Conservation (phyloP, 208 protist genomes). For the Trypanosoma vivax region DNA sequence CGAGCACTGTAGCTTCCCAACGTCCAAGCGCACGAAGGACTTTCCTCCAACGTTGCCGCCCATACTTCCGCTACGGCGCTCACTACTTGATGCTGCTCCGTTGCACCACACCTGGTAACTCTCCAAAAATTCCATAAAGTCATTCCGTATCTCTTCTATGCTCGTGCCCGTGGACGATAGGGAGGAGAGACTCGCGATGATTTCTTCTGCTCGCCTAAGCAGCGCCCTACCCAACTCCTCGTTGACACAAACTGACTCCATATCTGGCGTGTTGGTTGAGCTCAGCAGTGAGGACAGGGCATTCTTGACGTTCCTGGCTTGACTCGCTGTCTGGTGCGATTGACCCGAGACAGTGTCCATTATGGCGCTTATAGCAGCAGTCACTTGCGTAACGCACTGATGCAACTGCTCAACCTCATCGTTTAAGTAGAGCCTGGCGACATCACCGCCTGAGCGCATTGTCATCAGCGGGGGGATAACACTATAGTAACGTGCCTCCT, state of each 20-base stretch:
- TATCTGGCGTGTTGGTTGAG: background rate
- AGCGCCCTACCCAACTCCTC: slow-evolving; percentile 2
- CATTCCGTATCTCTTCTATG: background rate
- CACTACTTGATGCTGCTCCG: background rate
- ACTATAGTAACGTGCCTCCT: slow-evolving; percentile 12
- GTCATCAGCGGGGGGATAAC: slow-evolving; percentile 20
- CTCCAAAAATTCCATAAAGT: slow-evolving; percentile 5
- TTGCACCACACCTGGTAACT: slow-evolving; percentile 17
- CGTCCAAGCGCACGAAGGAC: background rate
- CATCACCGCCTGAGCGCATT: slow-evolving; percentile 11
- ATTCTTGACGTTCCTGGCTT: background rate
- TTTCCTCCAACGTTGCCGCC: too few relatives aligned
- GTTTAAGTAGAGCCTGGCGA: slow-evolving; percentile 8
- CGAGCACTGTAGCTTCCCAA: slow-evolving; percentile 7
- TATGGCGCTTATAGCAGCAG: slow-evolving; percentile 1
- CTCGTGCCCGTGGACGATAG: slow-evolving; percentile 1
- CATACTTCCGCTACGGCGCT: slow-evolving; percentile 6
- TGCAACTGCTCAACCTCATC: slow-evolving; percentile 15
- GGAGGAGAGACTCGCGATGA: slow-evolving; percentile 1
- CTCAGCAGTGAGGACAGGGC: background rate
- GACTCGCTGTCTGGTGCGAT: background rate
- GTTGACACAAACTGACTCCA: background rate
- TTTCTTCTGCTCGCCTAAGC: slow-evolving; percentile 5
- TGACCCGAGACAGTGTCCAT: background rate
- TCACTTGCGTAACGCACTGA: background rate